Base-by-base conservation (phyloP, 345 rosid genomes). In the Gossypium thurberi region DNA sequence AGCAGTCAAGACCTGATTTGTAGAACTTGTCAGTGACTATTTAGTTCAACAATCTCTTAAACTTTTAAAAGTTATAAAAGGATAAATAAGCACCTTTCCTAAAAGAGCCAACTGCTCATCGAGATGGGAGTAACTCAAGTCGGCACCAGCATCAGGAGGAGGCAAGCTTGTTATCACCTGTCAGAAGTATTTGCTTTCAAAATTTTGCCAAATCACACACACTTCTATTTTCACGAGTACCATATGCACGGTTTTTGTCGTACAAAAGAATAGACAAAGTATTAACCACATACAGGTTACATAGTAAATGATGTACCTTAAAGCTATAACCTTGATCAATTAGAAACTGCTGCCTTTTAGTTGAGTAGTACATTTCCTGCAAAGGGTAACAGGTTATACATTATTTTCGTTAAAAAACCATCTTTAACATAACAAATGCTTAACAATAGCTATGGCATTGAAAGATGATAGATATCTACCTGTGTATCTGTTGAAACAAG, bases 271-370 rank as follows among this genome's bases (percentile, higher is more conserved):
- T 40, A 65, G 20, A 65, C 12, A 23, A 50, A 25, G 43, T 20
- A 65, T 43, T 59, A 47, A 43, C 33, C 74, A 58, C 55, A 14
- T 56, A 33, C 6, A 40, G 56, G 21, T 43, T 56, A 18, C 17
- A 6, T 33, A 14, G 37, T 28, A 21, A 14, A 57, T 25, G 17
- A 61, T 68, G 26, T 78, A 90, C 95, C 97, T 92, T 92, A 40
- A 92, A 95, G 81, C 96, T 95, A 44, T 92, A 92, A 78, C 98
- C 98, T 86, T 92, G 99, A 82, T 92, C 98, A 13, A 95, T 89
- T 81, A 95, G 75, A 77, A 95, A 95, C 81, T 95, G 96, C 73
- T 95, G 99, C 80, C 96, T 84, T 85, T 91, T 88, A 74, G 97
- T 94, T 51, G 98, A 91, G 80, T 89, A 93, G 75, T 89, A 93